Evolutionary conservation across 306 rosid species (phyloP).

Genomic region (Ormosia semicastrata): DNA sequence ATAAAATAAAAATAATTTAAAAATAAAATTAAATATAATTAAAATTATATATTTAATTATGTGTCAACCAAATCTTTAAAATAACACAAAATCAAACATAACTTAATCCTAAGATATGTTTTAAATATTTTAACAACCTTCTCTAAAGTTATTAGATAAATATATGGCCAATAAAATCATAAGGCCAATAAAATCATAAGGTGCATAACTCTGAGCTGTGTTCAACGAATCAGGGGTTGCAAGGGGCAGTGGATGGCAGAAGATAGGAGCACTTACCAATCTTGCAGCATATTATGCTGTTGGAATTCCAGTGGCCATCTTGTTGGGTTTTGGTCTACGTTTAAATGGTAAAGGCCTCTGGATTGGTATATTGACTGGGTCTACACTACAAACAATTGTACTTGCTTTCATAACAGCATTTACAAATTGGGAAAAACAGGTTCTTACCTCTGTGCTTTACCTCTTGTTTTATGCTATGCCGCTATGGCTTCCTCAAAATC

Average conservation of each 20-base stretch:
- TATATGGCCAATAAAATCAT: neutral
- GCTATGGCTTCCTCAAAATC: neutral
- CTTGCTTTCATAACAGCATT: slow-evolving; percentile 34
- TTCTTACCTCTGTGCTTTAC: neutral
- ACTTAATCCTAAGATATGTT: too few relatives aligned
- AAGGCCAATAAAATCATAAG: neutral
- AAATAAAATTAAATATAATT: too few relatives aligned
- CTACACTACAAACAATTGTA: slow-evolving; percentile 31
- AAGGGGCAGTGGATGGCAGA: slow-evolving; percentile 60
- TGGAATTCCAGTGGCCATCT: slow-evolving; percentile 47
- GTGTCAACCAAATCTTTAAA: too few relatives aligned
- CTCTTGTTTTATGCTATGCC: neutral
- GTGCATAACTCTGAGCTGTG: neutral
- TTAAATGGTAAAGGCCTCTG: slow-evolving; percentile 59
- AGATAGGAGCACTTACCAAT: slow-evolving; percentile 46
- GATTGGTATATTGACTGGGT: slow-evolving; percentile 46
- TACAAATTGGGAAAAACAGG: slow-evolving; percentile 63
- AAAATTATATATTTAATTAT: too few relatives aligned
- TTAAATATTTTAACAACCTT: too few relatives aligned
- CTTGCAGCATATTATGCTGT: slow-evolving; percentile 53
- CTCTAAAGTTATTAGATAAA: neutral
- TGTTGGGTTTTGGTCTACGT: slow-evolving; percentile 35
- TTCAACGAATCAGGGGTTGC: slow-evolving; percentile 41
- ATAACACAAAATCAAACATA: too few relatives aligned
- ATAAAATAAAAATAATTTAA: too few relatives aligned